Conservation (phyloP, 2,329 filamentous ascomycete genomes). For the Didymella segeticola region DNA sequence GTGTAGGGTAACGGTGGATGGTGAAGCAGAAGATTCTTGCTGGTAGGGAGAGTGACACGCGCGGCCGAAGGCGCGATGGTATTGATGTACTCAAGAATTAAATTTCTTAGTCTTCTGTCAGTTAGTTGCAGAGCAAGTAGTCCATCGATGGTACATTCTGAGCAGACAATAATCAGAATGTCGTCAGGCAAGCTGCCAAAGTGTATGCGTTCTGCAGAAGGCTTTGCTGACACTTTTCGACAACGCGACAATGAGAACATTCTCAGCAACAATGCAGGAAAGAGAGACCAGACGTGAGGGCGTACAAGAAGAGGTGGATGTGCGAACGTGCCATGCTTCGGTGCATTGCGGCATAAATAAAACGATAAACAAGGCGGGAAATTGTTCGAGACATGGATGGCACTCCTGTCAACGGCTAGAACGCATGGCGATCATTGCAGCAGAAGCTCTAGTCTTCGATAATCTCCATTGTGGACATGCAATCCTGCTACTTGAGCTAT, state of each 20-base stretch:
- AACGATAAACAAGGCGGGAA: slow-evolving; percentile 1
- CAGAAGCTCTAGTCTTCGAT: background rate
- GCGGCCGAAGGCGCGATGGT: slow-evolving; percentile 39
- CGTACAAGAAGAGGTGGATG: background rate
- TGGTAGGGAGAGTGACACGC: slow-evolving; percentile 34
- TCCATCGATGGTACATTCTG: slow-evolving; percentile 38
- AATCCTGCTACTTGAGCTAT: background rate
- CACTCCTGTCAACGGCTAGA: slow-evolving; percentile 5
- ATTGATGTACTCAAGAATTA: slow-evolving; percentile 35
- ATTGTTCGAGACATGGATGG: slow-evolving; percentile 14
- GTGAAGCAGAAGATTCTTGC: slow-evolving; percentile 22
- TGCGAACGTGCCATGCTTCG: background rate
- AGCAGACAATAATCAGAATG: slow-evolving; percentile 39
- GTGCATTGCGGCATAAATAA: background rate
- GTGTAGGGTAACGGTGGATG: slow-evolving; percentile 14
- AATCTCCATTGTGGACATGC: too few relatives aligned
- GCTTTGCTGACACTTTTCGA: background rate
- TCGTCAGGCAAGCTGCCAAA: slow-evolving; percentile 38
- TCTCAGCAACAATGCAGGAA: background rate
- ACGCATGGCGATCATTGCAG: slow-evolving; percentile 6
- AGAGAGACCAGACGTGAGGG: background rate
- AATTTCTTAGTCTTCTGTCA: slow-evolving; percentile 23
- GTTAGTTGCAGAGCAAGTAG: slow-evolving; percentile 33
- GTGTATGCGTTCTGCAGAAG: background rate
- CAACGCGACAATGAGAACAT: slow-evolving; percentile 10